These are phyloP conservation scores for Exidia glandulosa DNA, from an alignment of 768 basidiomycete species.

Conservation along the genomic window DNA sequence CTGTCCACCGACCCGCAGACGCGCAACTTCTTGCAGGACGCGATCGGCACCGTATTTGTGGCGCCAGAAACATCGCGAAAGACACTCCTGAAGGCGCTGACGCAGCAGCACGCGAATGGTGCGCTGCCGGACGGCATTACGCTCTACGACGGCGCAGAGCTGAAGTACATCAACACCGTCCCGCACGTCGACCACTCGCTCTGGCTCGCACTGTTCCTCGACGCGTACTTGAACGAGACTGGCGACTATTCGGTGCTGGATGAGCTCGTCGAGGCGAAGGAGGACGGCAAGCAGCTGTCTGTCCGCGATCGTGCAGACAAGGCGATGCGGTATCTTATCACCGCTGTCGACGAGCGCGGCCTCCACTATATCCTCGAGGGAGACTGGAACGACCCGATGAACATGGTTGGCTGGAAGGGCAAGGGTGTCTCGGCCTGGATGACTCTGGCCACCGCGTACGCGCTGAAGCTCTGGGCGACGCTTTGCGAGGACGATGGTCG, in stretches of 20 bases:
- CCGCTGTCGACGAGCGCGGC: background rate
- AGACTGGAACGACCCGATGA: constrained; percentile 1
- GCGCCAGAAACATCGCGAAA: background rate
- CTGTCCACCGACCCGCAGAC: background rate
- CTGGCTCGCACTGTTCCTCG: background rate
- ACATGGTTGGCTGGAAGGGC: constrained; percentile 1
- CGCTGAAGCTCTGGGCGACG: background rate
- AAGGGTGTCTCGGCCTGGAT: background rate
- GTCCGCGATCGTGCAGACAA: background rate
- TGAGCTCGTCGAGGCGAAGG: background rate
- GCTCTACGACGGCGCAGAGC: background rate
- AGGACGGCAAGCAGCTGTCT: background rate
- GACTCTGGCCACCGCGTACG: background rate
- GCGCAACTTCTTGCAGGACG: background rate
- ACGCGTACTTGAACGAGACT: background rate
- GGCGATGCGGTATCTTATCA: background rate
- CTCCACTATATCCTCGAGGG: background rate
- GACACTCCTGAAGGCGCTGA: background rate
- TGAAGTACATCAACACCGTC: constrained; percentile 1
- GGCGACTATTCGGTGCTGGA: background rate
- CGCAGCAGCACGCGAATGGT: background rate
- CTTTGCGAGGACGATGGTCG: background rate
- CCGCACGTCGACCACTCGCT: constrained; percentile 1
- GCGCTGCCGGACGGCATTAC: background rate
- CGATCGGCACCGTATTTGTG: background rate